phyloP scores from a whole-genome alignment of 306 rosid genomes.

The Prunus salicina region DNA sequence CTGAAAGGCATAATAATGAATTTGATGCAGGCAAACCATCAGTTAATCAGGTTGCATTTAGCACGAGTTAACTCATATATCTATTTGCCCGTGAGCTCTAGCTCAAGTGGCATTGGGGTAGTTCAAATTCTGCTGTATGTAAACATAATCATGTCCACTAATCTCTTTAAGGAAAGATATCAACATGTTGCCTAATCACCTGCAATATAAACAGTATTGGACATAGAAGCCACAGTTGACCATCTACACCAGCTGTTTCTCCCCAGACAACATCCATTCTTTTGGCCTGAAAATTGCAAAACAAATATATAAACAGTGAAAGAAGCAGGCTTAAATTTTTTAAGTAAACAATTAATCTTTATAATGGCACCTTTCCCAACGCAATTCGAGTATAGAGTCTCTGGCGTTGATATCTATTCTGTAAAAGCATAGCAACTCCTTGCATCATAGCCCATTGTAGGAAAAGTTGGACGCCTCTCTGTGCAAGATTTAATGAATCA shows the following conservation, averaged over 20 bases:
- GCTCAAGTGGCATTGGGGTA: conserved; percentile 4
- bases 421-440: conserved; percentile 97
- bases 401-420: conserved; percentile 97
- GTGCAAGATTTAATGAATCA: conserved; percentile 26
- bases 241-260: conserved; percentile 93
- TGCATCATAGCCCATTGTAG: conserved; percentile 99
- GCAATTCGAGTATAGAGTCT: conserved; percentile 99
- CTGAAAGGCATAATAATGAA: not conserved
- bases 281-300: conserved; percentile 70
- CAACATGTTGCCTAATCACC: conserved; percentile 46
- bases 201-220: conserved; percentile 88
- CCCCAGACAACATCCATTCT: conserved; percentile 99
- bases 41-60: not conserved
- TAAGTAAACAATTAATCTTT: not conserved
- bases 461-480: conserved; percentile 98
- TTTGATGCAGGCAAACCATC: not conserved
- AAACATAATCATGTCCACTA: not conserved
- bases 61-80: not conserved
- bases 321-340: conserved; percentile 4
- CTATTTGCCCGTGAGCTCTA: not conserved
- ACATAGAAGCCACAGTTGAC: conserved; percentile 93
- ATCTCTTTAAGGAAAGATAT: not conserved
- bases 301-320: conserved; percentile 7
- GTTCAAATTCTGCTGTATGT: not conserved
- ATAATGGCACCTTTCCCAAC: conserved; percentile 78